Percentiles rank a stretch among this genome's conserved stretches.
These are phyloP conservation scores for Aspergillus sp. DNA, from an alignment of 2,329 filamentous ascomycete species.

Conservation along the genomic window DNA sequence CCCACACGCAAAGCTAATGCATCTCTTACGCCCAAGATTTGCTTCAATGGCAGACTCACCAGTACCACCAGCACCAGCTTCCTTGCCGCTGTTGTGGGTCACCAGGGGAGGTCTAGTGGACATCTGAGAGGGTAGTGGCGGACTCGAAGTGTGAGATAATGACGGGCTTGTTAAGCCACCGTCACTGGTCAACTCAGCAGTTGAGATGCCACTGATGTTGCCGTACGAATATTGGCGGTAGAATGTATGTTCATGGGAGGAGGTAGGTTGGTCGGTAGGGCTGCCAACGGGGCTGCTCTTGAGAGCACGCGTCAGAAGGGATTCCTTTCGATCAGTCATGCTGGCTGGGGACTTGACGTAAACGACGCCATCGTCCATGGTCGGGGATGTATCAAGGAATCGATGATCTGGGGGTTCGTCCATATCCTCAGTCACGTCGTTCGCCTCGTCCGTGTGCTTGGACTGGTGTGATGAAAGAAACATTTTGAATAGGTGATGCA, in stretches of 20 bases:
- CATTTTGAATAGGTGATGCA: slow-evolving; percentile 47
- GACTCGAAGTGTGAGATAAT: slow-evolving; percentile 84
- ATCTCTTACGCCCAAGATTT: slow-evolving; percentile 74
- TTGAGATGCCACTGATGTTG: slow-evolving; percentile 77
- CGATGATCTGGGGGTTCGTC: slow-evolving; percentile 80
- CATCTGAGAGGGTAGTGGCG: slow-evolving; percentile 61
- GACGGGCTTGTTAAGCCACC: slow-evolving; percentile 86
- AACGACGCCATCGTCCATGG: slow-evolving; percentile 29
- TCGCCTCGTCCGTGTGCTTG: slow-evolving; percentile 46
- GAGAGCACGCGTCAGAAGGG: slow-evolving; percentile 83
- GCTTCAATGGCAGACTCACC: slow-evolving; percentile 61
- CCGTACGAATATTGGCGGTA: slow-evolving; percentile 61
- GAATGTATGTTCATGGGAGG: slow-evolving; percentile 56
- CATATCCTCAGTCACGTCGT: slow-evolving; percentile 71
- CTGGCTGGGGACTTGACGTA: slow-evolving; percentile 52
- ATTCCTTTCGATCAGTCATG: slow-evolving; percentile 64
- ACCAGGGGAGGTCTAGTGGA: slow-evolving; percentile 23
- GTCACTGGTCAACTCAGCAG: slow-evolving; percentile 91
- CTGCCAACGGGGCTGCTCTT: slow-evolving; percentile 61
- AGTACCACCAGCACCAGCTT: slow-evolving; percentile 33
- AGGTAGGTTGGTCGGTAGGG: slow-evolving; percentile 32
- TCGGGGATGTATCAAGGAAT: slow-evolving; percentile 26
- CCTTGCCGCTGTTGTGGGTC: slow-evolving; percentile 20
- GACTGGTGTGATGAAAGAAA: slow-evolving; percentile 43
- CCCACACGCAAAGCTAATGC: slow-evolving; percentile 88